These are phyloP conservation scores for Acacia concinna DNA, from an alignment of 331 rosid species.

Conservation along the genomic window DNA sequence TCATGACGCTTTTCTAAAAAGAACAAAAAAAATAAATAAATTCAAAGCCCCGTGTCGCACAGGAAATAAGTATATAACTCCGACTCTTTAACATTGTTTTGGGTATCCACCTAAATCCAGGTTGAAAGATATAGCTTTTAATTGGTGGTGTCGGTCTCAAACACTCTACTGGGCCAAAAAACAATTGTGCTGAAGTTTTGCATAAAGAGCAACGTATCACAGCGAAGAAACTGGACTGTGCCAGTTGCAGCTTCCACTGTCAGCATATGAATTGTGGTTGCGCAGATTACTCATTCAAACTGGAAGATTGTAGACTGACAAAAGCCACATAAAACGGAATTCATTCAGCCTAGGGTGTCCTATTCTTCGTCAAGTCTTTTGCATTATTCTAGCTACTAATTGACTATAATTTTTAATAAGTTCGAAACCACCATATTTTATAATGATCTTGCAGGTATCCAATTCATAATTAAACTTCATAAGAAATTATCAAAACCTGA, in stretches of 20 bases:
- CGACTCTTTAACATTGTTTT: no score
- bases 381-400: background rate
- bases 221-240: background rate
- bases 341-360: background rate
- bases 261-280: background rate
- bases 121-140: background rate
- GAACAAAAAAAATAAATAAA: background rate
- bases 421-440: background rate
- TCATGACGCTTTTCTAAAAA: background rate
- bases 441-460: background rate
- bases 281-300: background rate
- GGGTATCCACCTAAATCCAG: background rate
- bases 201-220: background rate
- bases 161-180: background rate
- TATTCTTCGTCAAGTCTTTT: background rate
- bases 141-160: background rate
- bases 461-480: background rate
- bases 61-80: background rate
- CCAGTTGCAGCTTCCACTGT: background rate
- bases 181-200: no score
- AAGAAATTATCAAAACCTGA: background rate
- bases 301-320: background rate
- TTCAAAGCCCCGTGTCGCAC: background rate
- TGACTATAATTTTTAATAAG: no score
- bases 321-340: background rate